Evolutionary conservation across 1,284 basidiomycete genomes (phyloP), one percentile per base, ranked within the genome.

Genomic region (Moesziomyces antarcticus): DNA sequence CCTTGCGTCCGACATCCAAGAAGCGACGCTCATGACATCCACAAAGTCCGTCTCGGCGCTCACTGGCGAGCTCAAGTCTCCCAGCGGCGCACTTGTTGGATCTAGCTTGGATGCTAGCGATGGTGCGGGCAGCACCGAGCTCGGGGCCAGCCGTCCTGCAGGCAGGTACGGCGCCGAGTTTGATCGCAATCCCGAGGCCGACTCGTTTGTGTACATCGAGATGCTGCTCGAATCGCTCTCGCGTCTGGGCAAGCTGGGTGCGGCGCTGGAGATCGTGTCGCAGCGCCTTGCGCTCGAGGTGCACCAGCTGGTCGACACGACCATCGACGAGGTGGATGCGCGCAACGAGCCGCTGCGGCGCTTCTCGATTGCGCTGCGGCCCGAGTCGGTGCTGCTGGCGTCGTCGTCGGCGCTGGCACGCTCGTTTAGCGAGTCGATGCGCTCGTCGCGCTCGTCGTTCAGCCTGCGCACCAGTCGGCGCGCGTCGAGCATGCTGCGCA

Each of bases 161-260:
- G 65, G 71, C 18, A 41, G 65, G 11, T 66, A 64, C 44, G 68
- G 59, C 18, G 58, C 59, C 18, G 54, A 59, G 9, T 77, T 74
- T 30, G 75, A 77, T 33, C 64, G 69, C 58, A 96, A 95, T 79
- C 93, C 94, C 0, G 97, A 99, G 85, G 87, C 90, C 20, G 93
- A 99, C 84, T 94, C 93, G 0, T 99, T 97, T 85, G 85, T 90
- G 5, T 99, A 98, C 84, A 91, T 99, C 74, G 97, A 99, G 85
- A 93, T 91, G 20, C 87, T 99, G 3, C 87, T 99, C 21, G 97
- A 99, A 84, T 92, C 94, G 11, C 87, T 99, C 11, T 91, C 94
- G 11, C 91, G 93, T 3, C 87, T 99, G 9, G 96, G 95, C 16
- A 93, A 93, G 83, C 88, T 99, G 0, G 93, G 93, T 3, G 89